Percentiles rank a stretch among this genome's conserved stretches.
Conservation (phyloP, 306 rosid genomes). For the Casuarina cunninghamiana region DNA sequence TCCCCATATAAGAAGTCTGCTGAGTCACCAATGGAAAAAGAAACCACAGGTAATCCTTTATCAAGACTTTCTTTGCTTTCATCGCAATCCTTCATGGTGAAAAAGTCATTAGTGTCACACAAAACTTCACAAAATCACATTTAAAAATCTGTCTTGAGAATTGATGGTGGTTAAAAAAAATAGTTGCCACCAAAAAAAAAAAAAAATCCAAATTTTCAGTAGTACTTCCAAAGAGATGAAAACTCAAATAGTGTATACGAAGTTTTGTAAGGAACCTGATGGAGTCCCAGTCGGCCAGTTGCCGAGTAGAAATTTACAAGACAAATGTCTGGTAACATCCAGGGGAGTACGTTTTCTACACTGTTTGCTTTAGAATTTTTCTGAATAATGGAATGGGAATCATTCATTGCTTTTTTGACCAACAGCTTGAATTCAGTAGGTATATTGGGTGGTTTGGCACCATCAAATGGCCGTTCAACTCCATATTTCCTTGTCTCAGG, state of each 20-base stretch:
- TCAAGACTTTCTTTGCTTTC: slow-evolving; percentile 54
- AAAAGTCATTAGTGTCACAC: not conserved
- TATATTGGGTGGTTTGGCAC: slow-evolving; percentile 49
- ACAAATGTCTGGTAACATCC: slow-evolving; percentile 59
- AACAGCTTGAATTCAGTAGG: slow-evolving; percentile 44
- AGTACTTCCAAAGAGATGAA: not conserved
- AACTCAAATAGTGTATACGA: not conserved
- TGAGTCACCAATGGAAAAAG: slow-evolving; percentile 83
- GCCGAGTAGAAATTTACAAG: slow-evolving; percentile 64
- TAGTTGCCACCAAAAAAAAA: not conserved
- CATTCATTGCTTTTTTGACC: slow-evolving; percentile 45
- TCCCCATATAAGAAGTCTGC: slow-evolving; percentile 67
- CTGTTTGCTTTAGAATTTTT: slow-evolving; percentile 22
- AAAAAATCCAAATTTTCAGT: not conserved
- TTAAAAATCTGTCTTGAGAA: not conserved
- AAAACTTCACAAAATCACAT: not conserved
- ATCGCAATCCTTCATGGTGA: slow-evolving; percentile 61
- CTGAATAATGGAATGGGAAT: slow-evolving; percentile 29
- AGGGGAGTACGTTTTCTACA: slow-evolving; percentile 33
- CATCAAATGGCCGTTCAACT: slow-evolving; percentile 49
- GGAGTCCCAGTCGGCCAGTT: slow-evolving; percentile 73
- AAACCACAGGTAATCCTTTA: slow-evolving; percentile 59
- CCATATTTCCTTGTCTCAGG: slow-evolving; percentile 53
- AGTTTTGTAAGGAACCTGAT: slow-evolving; percentile 50
- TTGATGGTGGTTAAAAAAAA: not conserved